Evolutionary conservation across 805 yeast genomes (phyloP).

Genomic region (Tetrapisispora taiwanensis): DNA sequence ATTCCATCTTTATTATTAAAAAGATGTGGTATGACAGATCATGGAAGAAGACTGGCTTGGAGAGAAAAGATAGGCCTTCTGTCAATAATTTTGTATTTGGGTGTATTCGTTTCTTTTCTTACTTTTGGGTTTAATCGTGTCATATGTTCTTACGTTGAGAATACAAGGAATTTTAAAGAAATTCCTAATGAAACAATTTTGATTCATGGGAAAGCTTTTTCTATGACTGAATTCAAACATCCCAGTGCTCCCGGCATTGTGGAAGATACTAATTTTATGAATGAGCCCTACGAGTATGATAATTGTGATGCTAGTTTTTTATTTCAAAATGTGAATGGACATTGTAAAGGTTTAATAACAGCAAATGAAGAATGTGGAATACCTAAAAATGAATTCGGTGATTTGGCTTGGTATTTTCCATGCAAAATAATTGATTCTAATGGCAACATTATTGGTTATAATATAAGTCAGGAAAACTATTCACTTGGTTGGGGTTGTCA

Average conservation of each 20-base stretch:
- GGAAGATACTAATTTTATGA: slow-evolving; percentile 58
- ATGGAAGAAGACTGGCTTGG: slow-evolving; percentile 91
- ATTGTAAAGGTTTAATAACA: slow-evolving; percentile 67
- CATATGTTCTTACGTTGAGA: slow-evolving; percentile 45
- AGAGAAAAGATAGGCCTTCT: slow-evolving; percentile 86
- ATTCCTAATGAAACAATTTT: slow-evolving; percentile 48
- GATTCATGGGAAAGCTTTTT: slow-evolving; percentile 69
- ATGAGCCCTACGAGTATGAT: slow-evolving; percentile 81
- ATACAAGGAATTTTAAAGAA: slow-evolving; percentile 47
- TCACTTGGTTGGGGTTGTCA: slow-evolving; percentile 90
- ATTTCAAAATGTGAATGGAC: slow-evolving; percentile 86
- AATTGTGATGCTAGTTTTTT: slow-evolving; percentile 76
- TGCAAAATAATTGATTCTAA: slow-evolving; percentile 62
- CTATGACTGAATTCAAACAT: slow-evolving; percentile 55
- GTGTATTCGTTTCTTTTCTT: slow-evolving; percentile 69
- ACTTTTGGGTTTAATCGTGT: slow-evolving; percentile 85
- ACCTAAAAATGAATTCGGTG: slow-evolving; percentile 50
- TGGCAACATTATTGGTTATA: slow-evolving; percentile 44
- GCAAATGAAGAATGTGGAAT: slow-evolving; percentile 63
- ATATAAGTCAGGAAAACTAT: slow-evolving; percentile 50
- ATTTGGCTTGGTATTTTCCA: slow-evolving; percentile 95
- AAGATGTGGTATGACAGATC: slow-evolving; percentile 67
- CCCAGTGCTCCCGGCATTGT: slow-evolving; percentile 73
- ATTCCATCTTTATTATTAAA: slow-evolving; percentile 54
- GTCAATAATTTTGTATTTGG: slow-evolving; percentile 60